Conservation (phyloP, 371 early-diverging fungal species). For the Circinella minor region DNA sequence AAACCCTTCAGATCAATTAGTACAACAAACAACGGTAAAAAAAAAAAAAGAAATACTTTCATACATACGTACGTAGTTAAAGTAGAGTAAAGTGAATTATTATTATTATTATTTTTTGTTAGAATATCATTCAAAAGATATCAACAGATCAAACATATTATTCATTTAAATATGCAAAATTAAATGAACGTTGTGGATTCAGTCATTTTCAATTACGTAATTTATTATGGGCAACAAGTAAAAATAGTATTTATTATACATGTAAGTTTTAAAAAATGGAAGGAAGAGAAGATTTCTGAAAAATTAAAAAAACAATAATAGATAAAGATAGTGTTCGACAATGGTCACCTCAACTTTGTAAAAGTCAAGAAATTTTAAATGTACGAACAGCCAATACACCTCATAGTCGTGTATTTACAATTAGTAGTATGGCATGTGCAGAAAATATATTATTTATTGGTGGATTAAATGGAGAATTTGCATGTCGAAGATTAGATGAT, state of each 20-base stretch:
- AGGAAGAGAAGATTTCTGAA: too few relatives aligned
- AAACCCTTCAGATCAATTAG: conserved; percentile 15
- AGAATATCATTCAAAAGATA: conserved; percentile 16
- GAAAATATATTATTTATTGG: conserved; percentile 45
- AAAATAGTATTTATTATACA: conserved; percentile 72
- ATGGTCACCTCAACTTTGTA: conserved; percentile 69
- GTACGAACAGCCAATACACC: conserved; percentile 39
- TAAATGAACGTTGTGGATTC: conserved; percentile 40
- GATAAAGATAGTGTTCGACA: conserved; percentile 58
- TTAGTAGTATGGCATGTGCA: conserved; percentile 73
- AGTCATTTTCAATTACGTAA: conserved; percentile 83
- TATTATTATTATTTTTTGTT: background rate
- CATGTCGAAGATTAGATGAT: conserved; percentile 32
- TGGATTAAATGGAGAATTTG: conserved; percentile 55
- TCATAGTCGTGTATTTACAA: conserved; percentile 39
- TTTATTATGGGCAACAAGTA: conserved; percentile 72
- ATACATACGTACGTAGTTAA: too few relatives aligned
- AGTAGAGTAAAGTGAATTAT: too few relatives aligned
- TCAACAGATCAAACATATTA: conserved; percentile 37
- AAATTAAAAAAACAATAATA: too few relatives aligned
- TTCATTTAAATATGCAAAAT: conserved; percentile 43
- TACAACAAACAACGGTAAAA: background rate
- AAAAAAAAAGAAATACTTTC: too few relatives aligned
- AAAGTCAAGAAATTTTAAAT: conserved; percentile 53
- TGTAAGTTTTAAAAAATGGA: conserved; percentile 37